A percentile compares a stretch with the other conserved stretches of the same genome.
phyloP scores from a whole-genome alignment of 192 early-diverging fungal species.

The Mortierella hygrophila region DNA sequence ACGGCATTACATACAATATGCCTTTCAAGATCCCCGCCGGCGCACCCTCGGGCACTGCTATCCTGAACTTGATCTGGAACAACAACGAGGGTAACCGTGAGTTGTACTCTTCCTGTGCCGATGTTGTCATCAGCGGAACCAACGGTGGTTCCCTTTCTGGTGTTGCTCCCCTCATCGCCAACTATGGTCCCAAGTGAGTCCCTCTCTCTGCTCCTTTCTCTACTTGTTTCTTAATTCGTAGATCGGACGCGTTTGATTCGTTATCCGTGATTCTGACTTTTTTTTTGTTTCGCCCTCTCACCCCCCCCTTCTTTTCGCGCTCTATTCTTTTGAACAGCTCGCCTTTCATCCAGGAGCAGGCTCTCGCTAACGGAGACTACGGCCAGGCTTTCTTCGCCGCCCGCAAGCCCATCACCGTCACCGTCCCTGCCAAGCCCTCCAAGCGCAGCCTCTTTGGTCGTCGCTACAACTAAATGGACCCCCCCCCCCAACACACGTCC shows the following conservation, averaged over 20 bases:
- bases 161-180: slow-evolving; percentile 45
- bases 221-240: too few species aligned
- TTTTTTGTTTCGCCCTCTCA: not conserved
- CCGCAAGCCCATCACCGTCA: slow-evolving; percentile 39
- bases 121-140: slow-evolving; percentile 39
- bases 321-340: slow-evolving; percentile 9
- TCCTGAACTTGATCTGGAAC: slow-evolving; percentile 54
- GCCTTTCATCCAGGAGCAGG: slow-evolving; percentile 26
- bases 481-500: too few species aligned
- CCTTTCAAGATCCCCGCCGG: slow-evolving; percentile 44
- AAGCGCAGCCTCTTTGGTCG: slow-evolving; percentile 30
- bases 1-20: slow-evolving; percentile 16
- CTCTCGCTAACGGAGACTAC: slow-evolving; percentile 27
- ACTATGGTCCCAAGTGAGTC: slow-evolving; percentile 43
- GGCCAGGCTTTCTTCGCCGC: slow-evolving; percentile 42
- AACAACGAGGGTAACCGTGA: slow-evolving; percentile 58
- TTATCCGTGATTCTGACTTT: not conserved
- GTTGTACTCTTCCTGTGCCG: slow-evolving; percentile 44
- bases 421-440: slow-evolving; percentile 3
- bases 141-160: slow-evolving; percentile 52
- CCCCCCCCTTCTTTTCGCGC: too few species aligned
- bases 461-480: not conserved
- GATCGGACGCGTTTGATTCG: not conserved
- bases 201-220: not conserved
- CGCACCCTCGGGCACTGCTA: slow-evolving; percentile 38